Conservation (phyloP, 306 rosid species). For the Corylus heterophylla region DNA sequence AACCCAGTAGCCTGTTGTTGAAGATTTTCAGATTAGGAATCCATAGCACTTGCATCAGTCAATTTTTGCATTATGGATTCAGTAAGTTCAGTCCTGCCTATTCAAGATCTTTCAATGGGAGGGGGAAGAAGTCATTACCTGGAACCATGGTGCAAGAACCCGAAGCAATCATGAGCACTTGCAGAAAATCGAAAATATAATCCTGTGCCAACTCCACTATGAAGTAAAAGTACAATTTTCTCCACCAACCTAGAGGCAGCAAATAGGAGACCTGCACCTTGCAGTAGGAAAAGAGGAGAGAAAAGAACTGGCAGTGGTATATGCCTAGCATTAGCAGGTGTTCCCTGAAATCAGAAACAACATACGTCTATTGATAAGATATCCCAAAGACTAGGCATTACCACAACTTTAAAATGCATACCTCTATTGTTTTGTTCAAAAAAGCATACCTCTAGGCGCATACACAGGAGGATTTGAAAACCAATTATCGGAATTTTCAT, state of each 20-base stretch:
- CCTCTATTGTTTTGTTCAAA: conserved; percentile 44
- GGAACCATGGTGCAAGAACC: conserved; percentile 94
- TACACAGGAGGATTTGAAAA: conserved; percentile 91
- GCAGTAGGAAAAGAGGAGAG: conserved; percentile 81
- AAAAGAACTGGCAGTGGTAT: conserved; percentile 77
- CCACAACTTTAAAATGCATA: conserved; percentile 38
- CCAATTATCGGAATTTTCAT: conserved; percentile 85
- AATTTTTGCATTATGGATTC: conserved; percentile 12
- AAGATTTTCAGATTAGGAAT: conserved; percentile 32
- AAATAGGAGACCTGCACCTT: conserved; percentile 77
- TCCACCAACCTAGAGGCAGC: conserved; percentile 74
- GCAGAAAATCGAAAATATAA: conserved; percentile 70
- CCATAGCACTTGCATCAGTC: conserved; percentile 2
- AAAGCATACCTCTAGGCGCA: conserved; percentile 78
- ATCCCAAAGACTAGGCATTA: conserved; percentile 20
- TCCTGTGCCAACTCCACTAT: conserved; percentile 70
- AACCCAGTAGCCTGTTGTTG: conserved; percentile 77
- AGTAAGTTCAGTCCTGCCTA: conserved; percentile 12
- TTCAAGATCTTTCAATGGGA: conserved; percentile 15
- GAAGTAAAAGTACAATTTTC: conserved; percentile 67
- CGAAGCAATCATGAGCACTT: conserved; percentile 79
- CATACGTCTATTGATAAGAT: conserved; percentile 19
- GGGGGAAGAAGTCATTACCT: conserved; percentile 53
- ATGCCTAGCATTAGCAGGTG: conserved; percentile 61
- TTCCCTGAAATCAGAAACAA: conserved; percentile 67